Evolutionary conservation across 1,139 yeast species (phyloP).

Genomic region (Scheffersomyces illinoinensis): DNA sequence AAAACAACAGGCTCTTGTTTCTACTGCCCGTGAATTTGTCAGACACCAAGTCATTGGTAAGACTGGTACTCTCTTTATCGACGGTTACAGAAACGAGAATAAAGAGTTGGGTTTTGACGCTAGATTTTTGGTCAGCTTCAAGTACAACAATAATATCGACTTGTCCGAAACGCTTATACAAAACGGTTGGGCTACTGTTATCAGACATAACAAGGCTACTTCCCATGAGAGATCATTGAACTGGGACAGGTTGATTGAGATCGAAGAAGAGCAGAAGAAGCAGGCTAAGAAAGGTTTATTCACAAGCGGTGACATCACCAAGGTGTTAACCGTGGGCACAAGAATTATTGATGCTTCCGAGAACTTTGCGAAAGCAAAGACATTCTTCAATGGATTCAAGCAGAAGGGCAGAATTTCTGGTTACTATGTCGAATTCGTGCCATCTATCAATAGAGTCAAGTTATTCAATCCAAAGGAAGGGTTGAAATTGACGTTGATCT

Average conservation of each 20-base stretch:
- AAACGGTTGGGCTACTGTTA: conserved; percentile 75
- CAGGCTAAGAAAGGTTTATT: conserved; percentile 58
- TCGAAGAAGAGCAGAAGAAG: conserved; percentile 62
- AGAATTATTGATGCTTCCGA: conserved; percentile 82
- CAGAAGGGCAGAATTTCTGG: conserved; percentile 66
- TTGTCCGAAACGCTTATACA: conserved; percentile 63
- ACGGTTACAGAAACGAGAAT: conserved; percentile 66
- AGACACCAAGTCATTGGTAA: conserved; percentile 73
- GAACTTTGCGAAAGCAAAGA: conserved; percentile 66
- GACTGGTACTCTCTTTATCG: conserved; percentile 57
- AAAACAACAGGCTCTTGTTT: conserved; percentile 51
- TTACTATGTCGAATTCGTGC: conserved; percentile 67
- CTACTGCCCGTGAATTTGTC: conserved; percentile 71
- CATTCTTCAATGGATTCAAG: conserved; percentile 69
- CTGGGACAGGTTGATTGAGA: conserved; percentile 77
- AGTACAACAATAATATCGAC: conserved; percentile 47
- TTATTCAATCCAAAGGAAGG: conserved; percentile 73
- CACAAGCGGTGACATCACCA: conserved; percentile 43
- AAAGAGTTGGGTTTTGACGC: conserved; percentile 59
- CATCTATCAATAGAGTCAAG: conserved; percentile 67
- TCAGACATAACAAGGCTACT: conserved; percentile 74
- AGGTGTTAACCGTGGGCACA: conserved; percentile 51
- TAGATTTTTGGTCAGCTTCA: conserved; percentile 61
- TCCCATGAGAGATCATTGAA: conserved; percentile 66
- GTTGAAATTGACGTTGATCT: conserved; percentile 64